Percentiles rank a stretch among this genome's conserved stretches.
These are phyloP conservation scores for Paramyrothecium sp. DNA, from an alignment of 2,329 filamentous ascomycete genomes.

Conservation along the genomic window DNA sequence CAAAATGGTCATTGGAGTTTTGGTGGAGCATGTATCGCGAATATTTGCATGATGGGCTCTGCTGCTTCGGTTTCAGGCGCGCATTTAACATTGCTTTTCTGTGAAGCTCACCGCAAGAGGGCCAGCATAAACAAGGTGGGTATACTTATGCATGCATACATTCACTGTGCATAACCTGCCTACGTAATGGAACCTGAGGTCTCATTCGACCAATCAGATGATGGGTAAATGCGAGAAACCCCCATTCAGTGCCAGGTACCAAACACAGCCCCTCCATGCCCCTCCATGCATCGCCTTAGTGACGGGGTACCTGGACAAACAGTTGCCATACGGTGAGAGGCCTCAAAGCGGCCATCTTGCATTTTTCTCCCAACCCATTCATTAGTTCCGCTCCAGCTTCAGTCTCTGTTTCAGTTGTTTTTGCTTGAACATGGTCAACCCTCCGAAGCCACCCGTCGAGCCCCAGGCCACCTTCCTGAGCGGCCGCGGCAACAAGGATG, in stretches of 20 bases:
- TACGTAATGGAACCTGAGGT: no score
- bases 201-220: no score
- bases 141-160: no score
- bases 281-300: background rate
- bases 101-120: no score
- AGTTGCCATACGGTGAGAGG: background rate
- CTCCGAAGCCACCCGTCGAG: background rate
- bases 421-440: background rate
- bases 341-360: background rate
- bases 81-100: no score
- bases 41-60: no score
- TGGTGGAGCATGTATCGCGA: no score
- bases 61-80: no score
- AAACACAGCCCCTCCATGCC: background rate
- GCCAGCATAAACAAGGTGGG: no score
- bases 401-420: background rate
- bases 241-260: background rate
- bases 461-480: conserved; percentile 12
- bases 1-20: no score
- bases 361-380: background rate
- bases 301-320: background rate
- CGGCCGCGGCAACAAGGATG: conserved; percentile 4
- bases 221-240: no score
- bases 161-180: no score
- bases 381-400: background rate